Conservation (phyloP, 352 stramenopile genomes). For the Phytophthora megakarya region DNA sequence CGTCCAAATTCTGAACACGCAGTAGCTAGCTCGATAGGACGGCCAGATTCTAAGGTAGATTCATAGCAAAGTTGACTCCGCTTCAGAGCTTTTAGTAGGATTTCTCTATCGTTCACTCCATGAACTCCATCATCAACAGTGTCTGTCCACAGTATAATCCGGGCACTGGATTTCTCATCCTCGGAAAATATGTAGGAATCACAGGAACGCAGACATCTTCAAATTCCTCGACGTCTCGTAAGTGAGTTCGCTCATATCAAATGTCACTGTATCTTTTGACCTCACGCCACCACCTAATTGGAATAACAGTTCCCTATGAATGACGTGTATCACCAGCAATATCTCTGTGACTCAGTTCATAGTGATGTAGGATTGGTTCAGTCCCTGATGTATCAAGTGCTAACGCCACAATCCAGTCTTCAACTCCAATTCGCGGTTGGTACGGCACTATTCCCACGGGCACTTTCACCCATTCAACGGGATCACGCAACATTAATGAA, state of each 20-base stretch:
- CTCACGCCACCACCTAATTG: constrained; percentile 10
- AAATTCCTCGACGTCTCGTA: neutral
- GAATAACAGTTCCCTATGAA: neutral
- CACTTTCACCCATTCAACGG: neutral
- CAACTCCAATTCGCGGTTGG: neutral
- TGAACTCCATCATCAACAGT: neutral
- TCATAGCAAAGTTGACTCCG: neutral
- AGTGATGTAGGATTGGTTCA: neutral
- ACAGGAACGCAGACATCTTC: constrained; percentile 1
- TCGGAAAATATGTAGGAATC: constrained; percentile 1
- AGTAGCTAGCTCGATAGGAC: neutral
- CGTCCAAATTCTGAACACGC: neutral
- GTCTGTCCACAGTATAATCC: neutral
- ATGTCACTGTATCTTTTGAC: constrained; percentile 3
- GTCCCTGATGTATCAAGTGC: neutral
- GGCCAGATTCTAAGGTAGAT: neutral
- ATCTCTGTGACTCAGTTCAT: neutral
- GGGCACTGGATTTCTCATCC: no score
- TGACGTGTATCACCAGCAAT: no score
- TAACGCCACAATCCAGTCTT: neutral
- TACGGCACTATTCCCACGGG: neutral
- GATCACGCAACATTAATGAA: neutral
- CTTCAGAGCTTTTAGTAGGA: neutral
- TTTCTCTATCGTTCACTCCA: neutral
- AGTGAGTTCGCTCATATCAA: constrained; percentile 5